Evolutionary conservation across 129 eudicot species (phyloP).

Genomic region (Cynara cardunculus): DNA sequence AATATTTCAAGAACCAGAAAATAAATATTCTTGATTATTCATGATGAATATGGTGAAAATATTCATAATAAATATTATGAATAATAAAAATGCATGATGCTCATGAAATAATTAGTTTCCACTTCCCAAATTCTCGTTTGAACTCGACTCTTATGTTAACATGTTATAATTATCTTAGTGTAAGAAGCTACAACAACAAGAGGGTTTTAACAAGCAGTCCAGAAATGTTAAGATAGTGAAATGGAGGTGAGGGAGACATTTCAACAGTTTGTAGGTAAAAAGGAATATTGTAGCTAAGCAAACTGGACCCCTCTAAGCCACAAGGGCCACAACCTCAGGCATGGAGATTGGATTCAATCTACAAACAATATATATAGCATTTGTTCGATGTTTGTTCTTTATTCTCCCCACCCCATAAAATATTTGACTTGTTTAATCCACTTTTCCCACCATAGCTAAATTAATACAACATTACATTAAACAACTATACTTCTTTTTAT

Average conservation of each 20-base stretch:
- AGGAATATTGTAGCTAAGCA: conserved; percentile 41
- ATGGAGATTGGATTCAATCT: conserved; percentile 14
- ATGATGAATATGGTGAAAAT: too few relatives aligned
- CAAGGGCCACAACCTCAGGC: neutral
- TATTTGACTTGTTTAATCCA: conserved; percentile 4
- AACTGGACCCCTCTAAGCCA: conserved; percentile 21
- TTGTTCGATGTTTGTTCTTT: conserved; percentile 27
- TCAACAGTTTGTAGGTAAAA: conserved; percentile 39
- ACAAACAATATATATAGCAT: conserved; percentile 16
- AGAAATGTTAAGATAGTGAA: neutral
- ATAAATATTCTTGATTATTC: too few relatives aligned
- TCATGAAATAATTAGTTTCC: too few relatives aligned
- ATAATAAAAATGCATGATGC: too few relatives aligned
- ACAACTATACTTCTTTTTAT: neutral
- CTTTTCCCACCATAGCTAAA: too few relatives aligned
- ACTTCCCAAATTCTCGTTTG: too few relatives aligned
- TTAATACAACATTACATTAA: too few relatives aligned
- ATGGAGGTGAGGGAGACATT: conserved; percentile 35
- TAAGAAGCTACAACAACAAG: too few relatives aligned
- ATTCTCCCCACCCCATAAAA: conserved; percentile 5
- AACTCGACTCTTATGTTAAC: too few relatives aligned
- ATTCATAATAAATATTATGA: too few relatives aligned
- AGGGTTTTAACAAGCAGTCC: neutral
- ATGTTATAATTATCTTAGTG: too few relatives aligned
- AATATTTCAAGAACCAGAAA: too few relatives aligned